Base-by-base conservation (phyloP, 345 rosid genomes). In the Leavenworthia alabamica region DNA sequence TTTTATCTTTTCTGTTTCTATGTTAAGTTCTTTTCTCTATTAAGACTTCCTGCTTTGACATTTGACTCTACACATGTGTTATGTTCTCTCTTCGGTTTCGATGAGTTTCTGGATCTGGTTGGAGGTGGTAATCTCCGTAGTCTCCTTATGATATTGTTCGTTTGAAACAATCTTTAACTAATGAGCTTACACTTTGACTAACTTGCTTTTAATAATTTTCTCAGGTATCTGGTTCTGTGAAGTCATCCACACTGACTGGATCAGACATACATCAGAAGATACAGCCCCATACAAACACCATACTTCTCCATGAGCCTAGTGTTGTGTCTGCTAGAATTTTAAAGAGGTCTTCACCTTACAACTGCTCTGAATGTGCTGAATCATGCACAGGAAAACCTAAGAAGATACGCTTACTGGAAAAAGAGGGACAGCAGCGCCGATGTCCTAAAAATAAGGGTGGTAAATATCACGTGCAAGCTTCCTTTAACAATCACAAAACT, bases 341-440 rank as follows among this genome's bases (percentile, higher is more conserved):
- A 19, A 80, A 83, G 79, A 73, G 85, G 57, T 63, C 54, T 4
- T 64, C 76, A 33, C 83, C 81, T 2, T 49, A 46, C 56, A 20
- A 62, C 54, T 63, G 72, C 50, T 56, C 75, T 27, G 77, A 77
- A 14, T 45, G 52, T 65, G 72, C 77, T 24, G 79, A 76, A 62
- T 72, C 76, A 32, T 66, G 59, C 46, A 62, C 81, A 52, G 80
- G 79, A 60, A 76, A 75, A 37, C 60, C 71, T 52, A 69, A 58
- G 68, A 77, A 71, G 73, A 35, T 48, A 47, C 71, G 66, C 60
- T 66, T 56, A 60, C 22, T 73, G 22, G 67, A 71, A 71, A 66
- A 59, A 60, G 60, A 16, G 5, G 62, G 50, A 71, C 67, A 65
- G 13, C 35, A 14, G 22, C 63, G 41, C 63, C 71, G 31, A 20